A percentile compares a stretch with the other conserved stretches of the same genome.
phyloP scores from a whole-genome alignment of 768 basidiomycete species.

The Cystofilobasidium ferigula region DNA sequence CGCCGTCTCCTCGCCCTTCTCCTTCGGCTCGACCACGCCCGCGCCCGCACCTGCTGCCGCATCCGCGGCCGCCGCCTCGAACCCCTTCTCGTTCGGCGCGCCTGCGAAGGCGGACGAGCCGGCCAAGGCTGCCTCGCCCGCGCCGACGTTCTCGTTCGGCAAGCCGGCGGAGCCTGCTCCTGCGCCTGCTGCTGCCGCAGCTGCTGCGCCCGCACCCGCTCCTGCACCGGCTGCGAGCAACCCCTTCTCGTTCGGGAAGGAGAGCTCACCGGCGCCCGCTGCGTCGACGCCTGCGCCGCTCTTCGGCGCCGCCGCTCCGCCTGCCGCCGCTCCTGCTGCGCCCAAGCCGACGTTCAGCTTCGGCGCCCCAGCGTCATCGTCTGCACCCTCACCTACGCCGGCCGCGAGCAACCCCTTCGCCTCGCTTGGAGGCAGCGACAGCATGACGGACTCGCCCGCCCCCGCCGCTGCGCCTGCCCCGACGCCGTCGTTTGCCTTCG shows the following conservation, averaged over 20 bases:
- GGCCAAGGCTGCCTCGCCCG: not conserved
- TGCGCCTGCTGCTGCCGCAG: too few relatives aligned
- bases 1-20: too few relatives aligned
- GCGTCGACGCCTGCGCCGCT: not conserved
- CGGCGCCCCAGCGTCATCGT: not conserved
- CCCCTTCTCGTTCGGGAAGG: not conserved
- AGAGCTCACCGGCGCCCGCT: not conserved
- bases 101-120: not conserved
- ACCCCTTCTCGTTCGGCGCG: not conserved
- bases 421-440: not conserved
- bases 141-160: too few relatives aligned
- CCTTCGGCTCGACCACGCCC: too few relatives aligned
- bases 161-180: too few relatives aligned
- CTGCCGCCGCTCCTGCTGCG: not conserved
- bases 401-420: not conserved
- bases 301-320: not conserved
- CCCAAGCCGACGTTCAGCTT: constrained; percentile 3
- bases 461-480: not conserved
- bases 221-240: too few relatives aligned
- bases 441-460: not conserved
- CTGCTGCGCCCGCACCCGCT: too few relatives aligned
- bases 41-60: not conserved
- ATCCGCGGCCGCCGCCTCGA: not conserved
- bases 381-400: not conserved
- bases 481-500: not conserved